Conservation (phyloP, 2,329 filamentous ascomycete genomes). For the Stagonosporopsis vannaccii region DNA sequence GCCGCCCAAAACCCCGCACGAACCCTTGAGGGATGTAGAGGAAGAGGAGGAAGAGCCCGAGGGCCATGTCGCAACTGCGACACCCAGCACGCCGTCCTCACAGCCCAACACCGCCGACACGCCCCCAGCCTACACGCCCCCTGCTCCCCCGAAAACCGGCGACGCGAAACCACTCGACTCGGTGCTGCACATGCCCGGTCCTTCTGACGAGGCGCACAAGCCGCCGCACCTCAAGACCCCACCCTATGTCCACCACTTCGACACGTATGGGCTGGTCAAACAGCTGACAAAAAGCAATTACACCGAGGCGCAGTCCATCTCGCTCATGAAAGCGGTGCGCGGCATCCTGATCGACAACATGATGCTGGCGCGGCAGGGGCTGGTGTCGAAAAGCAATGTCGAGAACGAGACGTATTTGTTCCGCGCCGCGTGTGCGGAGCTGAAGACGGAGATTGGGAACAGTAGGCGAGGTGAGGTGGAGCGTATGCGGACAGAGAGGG, state of each 20-base stretch:
- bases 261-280: slow-evolving; percentile 88
- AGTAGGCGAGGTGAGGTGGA: slow-evolving; percentile 79
- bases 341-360: slow-evolving; percentile 79
- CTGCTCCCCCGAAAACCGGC: slow-evolving; percentile 32
- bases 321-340: slow-evolving; percentile 91
- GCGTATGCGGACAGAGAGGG: slow-evolving; percentile 80
- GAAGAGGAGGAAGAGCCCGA: slow-evolving; percentile 31
- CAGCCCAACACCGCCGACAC: slow-evolving; percentile 23
- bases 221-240: slow-evolving; percentile 75
- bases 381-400: slow-evolving; percentile 90
- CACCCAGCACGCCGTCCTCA: slow-evolving; percentile 25
- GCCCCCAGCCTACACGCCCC: slow-evolving; percentile 19
- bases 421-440: slow-evolving; percentile 88
- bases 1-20: slow-evolving; percentile 13
- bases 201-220: slow-evolving; percentile 52
- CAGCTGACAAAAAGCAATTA: slow-evolving; percentile 77
- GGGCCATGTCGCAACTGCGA: slow-evolving; percentile 20
- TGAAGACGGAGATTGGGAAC: slow-evolving; percentile 85
- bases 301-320: slow-evolving; percentile 75
- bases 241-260: slow-evolving; percentile 94
- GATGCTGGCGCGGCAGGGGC: slow-evolving; percentile 76
- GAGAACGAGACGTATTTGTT: slow-evolving; percentile 97
- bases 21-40: slow-evolving; percentile 26
- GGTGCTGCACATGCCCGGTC: slow-evolving; percentile 52
- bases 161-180: slow-evolving; percentile 50